Conservation (phyloP, 768 basidiomycete species). For the Agaricus blazei region DNA sequence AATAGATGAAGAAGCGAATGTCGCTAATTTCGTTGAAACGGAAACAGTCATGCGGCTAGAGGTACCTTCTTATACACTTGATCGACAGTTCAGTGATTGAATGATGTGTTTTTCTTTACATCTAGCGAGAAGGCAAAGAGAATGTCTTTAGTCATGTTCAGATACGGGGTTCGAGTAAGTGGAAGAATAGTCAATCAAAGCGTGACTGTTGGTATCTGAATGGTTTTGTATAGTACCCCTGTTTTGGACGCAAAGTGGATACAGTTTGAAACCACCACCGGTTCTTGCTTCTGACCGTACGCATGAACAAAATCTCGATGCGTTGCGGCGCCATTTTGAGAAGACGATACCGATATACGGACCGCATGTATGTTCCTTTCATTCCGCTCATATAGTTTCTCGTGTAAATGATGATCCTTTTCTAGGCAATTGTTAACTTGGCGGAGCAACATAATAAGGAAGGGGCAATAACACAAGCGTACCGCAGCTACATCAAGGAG, state of each 20-base stretch:
- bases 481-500: constrained; percentile 61
- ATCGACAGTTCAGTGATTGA: neutral
- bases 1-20: constrained; percentile 87
- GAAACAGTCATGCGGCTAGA: constrained; percentile 84
- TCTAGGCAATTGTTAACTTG: constrained; percentile 78
- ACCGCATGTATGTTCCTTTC: constrained; percentile 49
- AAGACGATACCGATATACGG: constrained; percentile 67
- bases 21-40: constrained; percentile 95
- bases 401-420: constrained; percentile 6
- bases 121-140: constrained; percentile 63
- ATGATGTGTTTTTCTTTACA: neutral
- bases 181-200: neutral
- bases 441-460: constrained; percentile 92
- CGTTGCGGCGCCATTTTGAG: constrained; percentile 70
- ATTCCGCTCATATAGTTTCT: neutral
- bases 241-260: constrained; percentile 88
- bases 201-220: neutral
- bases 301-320: constrained; percentile 62
- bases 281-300: constrained; percentile 70
- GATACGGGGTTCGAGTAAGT: constrained; percentile 84
- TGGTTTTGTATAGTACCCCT: constrained; percentile 64
- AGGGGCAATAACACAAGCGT: constrained; percentile 71
- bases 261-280: constrained; percentile 85
- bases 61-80: constrained; percentile 35
- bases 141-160: constrained; percentile 90